Conservation (phyloP, 2,329 filamentous ascomycete genomes). For the Cladosporium velox region DNA sequence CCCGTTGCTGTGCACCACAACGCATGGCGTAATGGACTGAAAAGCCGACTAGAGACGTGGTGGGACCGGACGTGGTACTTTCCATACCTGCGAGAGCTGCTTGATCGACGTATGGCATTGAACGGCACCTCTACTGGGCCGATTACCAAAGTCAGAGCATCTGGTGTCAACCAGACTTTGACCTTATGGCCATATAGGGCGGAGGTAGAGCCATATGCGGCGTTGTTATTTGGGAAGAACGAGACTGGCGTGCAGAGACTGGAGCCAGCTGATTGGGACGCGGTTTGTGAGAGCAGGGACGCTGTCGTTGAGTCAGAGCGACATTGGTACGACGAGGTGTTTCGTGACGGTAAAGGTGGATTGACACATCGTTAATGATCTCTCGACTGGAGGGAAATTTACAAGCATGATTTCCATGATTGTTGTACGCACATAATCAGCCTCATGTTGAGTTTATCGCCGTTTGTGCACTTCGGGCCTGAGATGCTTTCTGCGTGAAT, state of each 20-base stretch:
- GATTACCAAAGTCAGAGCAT: not conserved
- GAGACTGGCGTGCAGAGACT: not conserved
- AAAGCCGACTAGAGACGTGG: constrained; percentile 19
- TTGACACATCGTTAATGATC: not conserved
- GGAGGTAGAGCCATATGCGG: not conserved
- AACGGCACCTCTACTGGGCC: not conserved
- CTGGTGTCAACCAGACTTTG: not conserved
- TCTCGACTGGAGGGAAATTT: not conserved
- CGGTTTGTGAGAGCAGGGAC: not conserved
- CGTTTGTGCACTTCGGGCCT: too few relatives aligned
- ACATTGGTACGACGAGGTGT: not conserved
- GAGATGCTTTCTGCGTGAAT: too few relatives aligned
- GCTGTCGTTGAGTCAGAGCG: not conserved
- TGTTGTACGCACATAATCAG: not conserved
- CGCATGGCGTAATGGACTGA: constrained; percentile 13
- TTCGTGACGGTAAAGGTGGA: not conserved
- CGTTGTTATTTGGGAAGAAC: not conserved
- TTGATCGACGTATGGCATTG: not conserved
- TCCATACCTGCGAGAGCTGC: constrained; percentile 1
- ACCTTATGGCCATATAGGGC: not conserved
- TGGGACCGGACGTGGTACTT: constrained; percentile 16
- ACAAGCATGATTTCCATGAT: not conserved
- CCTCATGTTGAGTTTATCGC: not conserved
- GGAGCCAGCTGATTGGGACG: not conserved
- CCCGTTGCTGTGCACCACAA: constrained; percentile 23